Base-by-base conservation (phyloP, 2,329 filamentous ascomycete species). In the Graphium sp. region DNA sequence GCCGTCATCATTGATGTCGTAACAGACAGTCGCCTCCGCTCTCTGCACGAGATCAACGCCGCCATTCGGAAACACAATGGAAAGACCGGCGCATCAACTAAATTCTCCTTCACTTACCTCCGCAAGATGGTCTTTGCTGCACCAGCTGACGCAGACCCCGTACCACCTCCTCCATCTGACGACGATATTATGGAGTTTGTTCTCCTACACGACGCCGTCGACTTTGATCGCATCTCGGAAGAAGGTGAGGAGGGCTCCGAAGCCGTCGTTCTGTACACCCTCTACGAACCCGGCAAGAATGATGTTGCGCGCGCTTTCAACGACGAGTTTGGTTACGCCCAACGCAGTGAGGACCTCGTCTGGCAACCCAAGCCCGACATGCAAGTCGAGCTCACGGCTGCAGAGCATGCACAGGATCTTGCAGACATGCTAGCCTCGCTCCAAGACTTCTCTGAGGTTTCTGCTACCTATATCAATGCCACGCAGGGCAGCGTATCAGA, bases 1-100 rank as follows among this genome's bases (percentile, higher is more conserved):
- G 83, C 81, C 8, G 59, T 87, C 5, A 74, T 95, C 8, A 67
- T 93, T 44, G 84, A 94, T 41, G 73, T 77, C 41, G 77, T 89
- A 49, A 87, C 83, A 5, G 85, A 93, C 42, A 83, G 71, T 49
- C 84, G 79, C 48, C 60, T 63, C 22, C 71, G 81, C 18, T 70
- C 74, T 6, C 49, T 92, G 26, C 69, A 78, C 41, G 80, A 91
- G 30, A 50, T 95, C 28, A 70, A 79, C 30, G 43, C 61, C 28
- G 53, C 78, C 3, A 62, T 92, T 31, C 91, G 84, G 47, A 70
- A 74, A 34, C 55, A 62, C 28, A 76, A 75, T 12, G 89, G 77
- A 5, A 68, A 61, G 3, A 56, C 71, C 3, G 77, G 80, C 6
- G 71, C n/a, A n/a, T n/a, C n/a, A n/a, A n/a, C n/a, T n/a, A n/a